Percentiles rank a stretch among this genome's conserved stretches.
Evolutionary conservation across 371 early-diverging fungal genomes (phyloP).

Genomic region (Apophysomyces variabilis): DNA sequence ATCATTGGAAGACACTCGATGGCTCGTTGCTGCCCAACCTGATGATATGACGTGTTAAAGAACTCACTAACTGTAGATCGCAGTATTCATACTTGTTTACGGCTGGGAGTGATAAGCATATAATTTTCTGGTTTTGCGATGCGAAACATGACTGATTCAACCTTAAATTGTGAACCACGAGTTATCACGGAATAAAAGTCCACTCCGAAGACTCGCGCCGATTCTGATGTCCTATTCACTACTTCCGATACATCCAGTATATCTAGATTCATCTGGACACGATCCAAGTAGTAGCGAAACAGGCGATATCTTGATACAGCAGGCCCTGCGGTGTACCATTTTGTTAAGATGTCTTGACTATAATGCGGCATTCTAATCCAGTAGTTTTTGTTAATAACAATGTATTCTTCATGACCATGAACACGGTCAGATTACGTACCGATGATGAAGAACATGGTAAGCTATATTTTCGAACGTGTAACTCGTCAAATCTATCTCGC

Average conservation of each 20-base stretch:
- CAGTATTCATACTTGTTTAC: conserved; percentile 56
- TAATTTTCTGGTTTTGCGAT: conserved; percentile 83
- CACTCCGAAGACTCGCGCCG: conserved; percentile 87
- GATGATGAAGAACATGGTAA: conserved; percentile 69
- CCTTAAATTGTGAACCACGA: conserved; percentile 90
- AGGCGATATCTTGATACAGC: conserved; percentile 62
- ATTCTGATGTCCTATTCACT: conserved; percentile 78
- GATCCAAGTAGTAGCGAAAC: conserved; percentile 69
- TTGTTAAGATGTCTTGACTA: conserved; percentile 55
- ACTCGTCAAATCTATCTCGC: conserved; percentile 72
- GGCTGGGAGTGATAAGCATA: conserved; percentile 64
- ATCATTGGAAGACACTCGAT: conserved; percentile 84
- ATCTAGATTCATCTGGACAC: conserved; percentile 67
- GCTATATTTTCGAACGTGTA: conserved; percentile 80
- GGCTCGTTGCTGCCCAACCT: conserved; percentile 75
- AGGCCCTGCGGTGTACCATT: conserved; percentile 63
- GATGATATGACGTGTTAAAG: background rate
- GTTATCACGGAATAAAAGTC: conserved; percentile 85
- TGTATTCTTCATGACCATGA: background rate
- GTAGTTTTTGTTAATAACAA: background rate
- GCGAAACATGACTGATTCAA: conserved; percentile 87
- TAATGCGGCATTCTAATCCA: conserved; percentile 66
- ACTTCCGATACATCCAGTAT: conserved; percentile 75
- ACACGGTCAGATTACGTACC: conserved; percentile 41
- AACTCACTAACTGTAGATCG: background rate